Evolutionary conservation across 176 grass and related monocot species (phyloP), one percentile per base, ranked within the genome.

Genomic region (Dendrocalamus sinicus): DNA sequence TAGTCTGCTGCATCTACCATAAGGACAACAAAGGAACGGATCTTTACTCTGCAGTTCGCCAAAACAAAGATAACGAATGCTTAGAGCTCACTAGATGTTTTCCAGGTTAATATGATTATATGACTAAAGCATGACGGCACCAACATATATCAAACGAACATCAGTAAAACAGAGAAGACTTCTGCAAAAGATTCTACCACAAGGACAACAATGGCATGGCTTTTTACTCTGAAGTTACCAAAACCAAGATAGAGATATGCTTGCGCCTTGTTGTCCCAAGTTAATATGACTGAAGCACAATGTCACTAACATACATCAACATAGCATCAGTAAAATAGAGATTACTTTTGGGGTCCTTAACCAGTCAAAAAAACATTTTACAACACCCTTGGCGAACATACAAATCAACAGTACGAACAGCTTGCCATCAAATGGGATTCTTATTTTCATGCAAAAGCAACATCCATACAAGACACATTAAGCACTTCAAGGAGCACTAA

Each of bases 401-500:
- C 22, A 37, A 61, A 83, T 77, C 41, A 77, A 83, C 22, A 53
- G 6, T 73, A 48, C 6, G 48, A 68, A 59, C 55, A 66, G n/a
- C 5, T 70, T 70, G 4, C 20, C 43, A 39, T 83, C 26, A 69
- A 51, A 83, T 63, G 28, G 67, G 8, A 72, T 71, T 52, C 7
- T 70, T 50, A 70, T 17, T 59, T 78, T 41, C 51, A 8, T 2
- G 28, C 9, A 69, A 15, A 58, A 20, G 9, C 22, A 67, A 76
- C 76, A 83, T 88, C 16, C 55, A 70, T 86, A 67, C 15, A 35
- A 72, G 8, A 39, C 24, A 24, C 6, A 52, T 59, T 75, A 67
- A 81, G 57, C 14, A 87, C 32, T 46, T 65, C 44, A 67, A 72
- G 57, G 54, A 69, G 84, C n/a, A 74, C 30, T 32, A 16, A 62